phyloP scores from a whole-genome alignment of 345 rosid species.

The Erucastrum elatum region DNA sequence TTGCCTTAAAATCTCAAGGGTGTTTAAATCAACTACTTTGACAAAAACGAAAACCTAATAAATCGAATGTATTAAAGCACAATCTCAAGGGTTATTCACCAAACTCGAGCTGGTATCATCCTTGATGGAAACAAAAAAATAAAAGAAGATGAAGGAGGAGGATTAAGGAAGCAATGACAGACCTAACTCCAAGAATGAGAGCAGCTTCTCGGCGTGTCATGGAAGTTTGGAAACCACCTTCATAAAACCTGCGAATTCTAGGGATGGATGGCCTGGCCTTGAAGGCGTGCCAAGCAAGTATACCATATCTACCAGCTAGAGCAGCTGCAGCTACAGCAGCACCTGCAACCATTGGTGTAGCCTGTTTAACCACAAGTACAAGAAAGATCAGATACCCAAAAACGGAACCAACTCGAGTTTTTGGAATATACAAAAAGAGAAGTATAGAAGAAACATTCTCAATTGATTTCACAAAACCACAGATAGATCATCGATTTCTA shows the following conservation, averaged over 20 bases:
- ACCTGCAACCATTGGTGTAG: conserved; percentile 64
- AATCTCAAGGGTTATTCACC: not conserved
- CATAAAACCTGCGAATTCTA: conserved; percentile 62
- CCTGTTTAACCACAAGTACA: conserved; percentile 41
- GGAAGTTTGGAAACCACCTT: conserved; percentile 75
- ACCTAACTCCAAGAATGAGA: conserved; percentile 86
- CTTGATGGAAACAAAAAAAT: not conserved
- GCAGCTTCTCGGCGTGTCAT: conserved; percentile 91
- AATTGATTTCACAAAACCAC: not conserved
- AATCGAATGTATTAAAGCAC: not conserved
- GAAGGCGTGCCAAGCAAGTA: conserved; percentile 86
- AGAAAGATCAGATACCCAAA: not conserved
- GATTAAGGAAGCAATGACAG: not conserved
- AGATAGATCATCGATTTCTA: not conserved
- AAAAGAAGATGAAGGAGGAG: not conserved
- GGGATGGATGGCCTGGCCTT: conserved; percentile 68
- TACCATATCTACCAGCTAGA: conserved; percentile 69
- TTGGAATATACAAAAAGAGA: too few species aligned
- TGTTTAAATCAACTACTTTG: not conserved
- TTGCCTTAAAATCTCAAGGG: not conserved
- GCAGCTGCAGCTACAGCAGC: conserved; percentile 85
- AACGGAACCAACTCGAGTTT: conserved; percentile 3
- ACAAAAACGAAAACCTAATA: not conserved
- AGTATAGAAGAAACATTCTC: conserved; percentile 14
- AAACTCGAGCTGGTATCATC: not conserved